Evolutionary conservation across 768 basidiomycete species (phyloP).

Genomic region (Pleurotus cornucopiae): DNA sequence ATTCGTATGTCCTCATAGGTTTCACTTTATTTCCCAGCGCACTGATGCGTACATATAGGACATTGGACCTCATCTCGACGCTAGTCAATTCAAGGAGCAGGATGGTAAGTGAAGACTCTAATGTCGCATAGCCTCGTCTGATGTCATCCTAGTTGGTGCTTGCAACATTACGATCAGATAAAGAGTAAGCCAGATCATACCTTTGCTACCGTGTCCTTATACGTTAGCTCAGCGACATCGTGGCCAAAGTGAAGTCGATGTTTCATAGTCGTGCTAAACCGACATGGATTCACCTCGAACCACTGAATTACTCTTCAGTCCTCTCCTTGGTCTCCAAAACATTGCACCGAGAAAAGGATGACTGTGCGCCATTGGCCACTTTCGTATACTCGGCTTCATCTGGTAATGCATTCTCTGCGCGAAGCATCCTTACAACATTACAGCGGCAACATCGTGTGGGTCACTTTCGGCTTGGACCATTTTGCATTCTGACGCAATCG

Average conservation of each 20-base stretch:
- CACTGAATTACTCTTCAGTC: constrained; percentile 52
- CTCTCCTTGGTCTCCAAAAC: constrained; percentile 59
- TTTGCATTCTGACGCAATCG: not conserved
- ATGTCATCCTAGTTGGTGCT: constrained; percentile 48
- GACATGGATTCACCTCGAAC: constrained; percentile 67
- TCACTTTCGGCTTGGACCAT: constrained; percentile 3
- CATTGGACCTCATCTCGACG: constrained; percentile 61
- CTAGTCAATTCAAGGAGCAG: constrained; percentile 61
- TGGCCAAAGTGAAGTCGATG: constrained; percentile 51
- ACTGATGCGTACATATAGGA: constrained; percentile 29
- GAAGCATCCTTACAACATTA: constrained; percentile 59
- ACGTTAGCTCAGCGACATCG: constrained; percentile 28
- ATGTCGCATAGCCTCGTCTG: constrained; percentile 7
- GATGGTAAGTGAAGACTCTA: constrained; percentile 38
- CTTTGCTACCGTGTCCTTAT: not conserved
- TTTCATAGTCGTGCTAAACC: constrained; percentile 53
- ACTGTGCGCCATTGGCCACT: constrained; percentile 47
- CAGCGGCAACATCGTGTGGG: constrained; percentile 61
- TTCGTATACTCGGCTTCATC: constrained; percentile 55
- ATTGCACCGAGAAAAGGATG: constrained; percentile 54
- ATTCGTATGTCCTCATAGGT: constrained; percentile 38
- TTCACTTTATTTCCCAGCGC: too few relatives aligned
- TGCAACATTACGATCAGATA: constrained; percentile 56
- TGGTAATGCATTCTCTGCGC: constrained; percentile 68
- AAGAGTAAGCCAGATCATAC: constrained; percentile 33